Percentiles rank a stretch among this genome's conserved stretches.
Conservation (phyloP, 345 rosid genomes). For the Angophora floribunda region DNA sequence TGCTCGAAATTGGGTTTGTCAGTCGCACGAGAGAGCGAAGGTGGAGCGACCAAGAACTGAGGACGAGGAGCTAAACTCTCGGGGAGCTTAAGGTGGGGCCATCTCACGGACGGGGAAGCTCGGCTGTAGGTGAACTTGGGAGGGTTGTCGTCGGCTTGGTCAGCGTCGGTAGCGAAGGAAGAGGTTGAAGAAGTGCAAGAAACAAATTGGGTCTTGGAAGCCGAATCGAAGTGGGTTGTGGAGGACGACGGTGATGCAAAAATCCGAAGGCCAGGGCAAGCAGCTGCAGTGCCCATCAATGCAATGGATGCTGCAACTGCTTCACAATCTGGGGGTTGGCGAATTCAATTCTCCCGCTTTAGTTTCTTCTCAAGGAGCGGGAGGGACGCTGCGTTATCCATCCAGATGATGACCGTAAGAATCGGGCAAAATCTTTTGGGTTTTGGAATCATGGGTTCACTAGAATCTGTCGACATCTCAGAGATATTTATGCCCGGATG, state of each 20-base stretch:
- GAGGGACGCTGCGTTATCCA: not conserved
- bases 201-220: not conserved
- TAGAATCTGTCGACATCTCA: not conserved
- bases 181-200: not conserved
- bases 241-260: not conserved
- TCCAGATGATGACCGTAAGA: not conserved
- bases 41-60: slow-evolving; percentile 18
- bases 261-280: not conserved
- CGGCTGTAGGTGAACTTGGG: slow-evolving; percentile 55
- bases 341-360: not conserved
- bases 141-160: not conserved
- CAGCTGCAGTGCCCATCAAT: not conserved
- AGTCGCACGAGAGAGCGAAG: not conserved
- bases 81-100: slow-evolving; percentile 76
- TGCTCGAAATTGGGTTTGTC: slow-evolving; percentile 10
- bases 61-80: slow-evolving; percentile 22
- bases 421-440: not conserved
- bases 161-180: not conserved
- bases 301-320: not conserved
- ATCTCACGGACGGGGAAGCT: slow-evolving; percentile 84
- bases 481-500: not conserved
- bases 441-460: not conserved
- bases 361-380: not conserved
- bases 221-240: not conserved
- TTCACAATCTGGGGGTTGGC: not conserved